Base-by-base conservation (phyloP, 2,329 filamentous ascomycete genomes). In the Pyrenochaeta sp. region DNA sequence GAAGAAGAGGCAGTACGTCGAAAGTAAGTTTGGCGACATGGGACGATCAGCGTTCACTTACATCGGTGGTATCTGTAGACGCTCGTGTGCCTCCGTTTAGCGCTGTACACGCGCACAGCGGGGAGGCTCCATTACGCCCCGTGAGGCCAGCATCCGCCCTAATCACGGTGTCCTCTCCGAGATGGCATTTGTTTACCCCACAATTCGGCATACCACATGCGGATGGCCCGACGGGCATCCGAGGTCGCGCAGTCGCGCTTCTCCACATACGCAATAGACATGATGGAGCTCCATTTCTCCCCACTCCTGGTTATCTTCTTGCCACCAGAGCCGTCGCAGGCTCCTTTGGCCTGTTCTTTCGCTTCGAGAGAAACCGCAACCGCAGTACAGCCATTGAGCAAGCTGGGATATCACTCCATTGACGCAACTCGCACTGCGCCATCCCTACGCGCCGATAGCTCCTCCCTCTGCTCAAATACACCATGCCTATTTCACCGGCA, bases 171-270 rank as follows among this genome's bases (percentile, higher is more conserved):
- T 19, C 19, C 19, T 19, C 19, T 19, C 19, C 19, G 19, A 19
- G 19, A 19, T 19, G 19, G 19, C 19, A 19, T 19, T 19, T 32
- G 10, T 19, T 49, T 55, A 50, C 61, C 58, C 58, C 58, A 59
- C 90, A 75, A 91, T 91, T 71, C 79, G 92, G 28, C 88, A 92
- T 74, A 49, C 61, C 53, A 3, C 32, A 54, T 61, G n/a, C 9
- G 37, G 61, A 28, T 52, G 13, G 44, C 43, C 5, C 25, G 43
- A 7, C 13, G n/a, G 7, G 36, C 53, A 55, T 13, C 52, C 52
- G 52, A 61, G 58, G 55, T 64, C 54, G 58, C 50, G 30, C 19
- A 54, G 55, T 64, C 54, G 58, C 50, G 30, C 19, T 56, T 19
- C 36, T 48, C 39, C 8, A 28, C 3, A 37, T 5, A 27, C 3